Evolutionary conservation across 169 alveolate species (phyloP), one percentile per base, ranked within the genome.

Genomic region (Eimeria nieschulzi): DNA sequence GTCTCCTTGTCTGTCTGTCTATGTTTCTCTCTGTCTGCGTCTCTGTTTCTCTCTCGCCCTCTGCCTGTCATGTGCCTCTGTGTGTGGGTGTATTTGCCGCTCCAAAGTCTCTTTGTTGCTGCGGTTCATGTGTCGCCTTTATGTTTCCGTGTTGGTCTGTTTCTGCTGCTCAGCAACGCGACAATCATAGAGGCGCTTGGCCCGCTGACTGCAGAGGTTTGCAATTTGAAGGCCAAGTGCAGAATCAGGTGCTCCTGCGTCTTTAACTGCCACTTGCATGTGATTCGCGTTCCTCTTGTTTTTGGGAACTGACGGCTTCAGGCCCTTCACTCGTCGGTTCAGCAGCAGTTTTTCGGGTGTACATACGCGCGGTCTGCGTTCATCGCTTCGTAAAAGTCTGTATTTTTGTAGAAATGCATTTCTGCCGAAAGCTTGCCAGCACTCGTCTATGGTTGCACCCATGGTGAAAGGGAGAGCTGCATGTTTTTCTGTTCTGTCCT

Each of bases 141-240:
- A 8, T 33, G 26, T 9, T 33, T 6, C 17, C 61, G 8, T 46
- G 61, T 7, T 72, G 0, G 61, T 61, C 63, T 7, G 15, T 59
- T 12, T 59, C 68, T 59, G 68, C 15, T 54, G 10, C 68, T 9
- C 85, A 76, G 85, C 85, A 76, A 76, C 25, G 71, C 85, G 10
- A 53, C 85, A 19, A 76, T 76, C 54, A 76, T 76, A 12, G 85
- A 46, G 68, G 85, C 85, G 3, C 54, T 76, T 64, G 85, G 85
- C 23, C 85, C 85, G 71, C 85, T 76, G 85, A 76, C 85, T 19
- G 85, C 85, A 39, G 85, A 76, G n/a, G 85, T 76, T 76, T 23
- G 23, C 70, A 68, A 76, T 54, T 54, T 76, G 85, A 76, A 76
- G 85, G 85, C 85, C 70, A 76, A 76, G 85, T 76, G 85, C 26